A percentile compares a stretch with the other conserved stretches of the same genome.
Evolutionary conservation across 768 basidiomycete species (phyloP).

Genomic region (Phylloporus scabripes): DNA sequence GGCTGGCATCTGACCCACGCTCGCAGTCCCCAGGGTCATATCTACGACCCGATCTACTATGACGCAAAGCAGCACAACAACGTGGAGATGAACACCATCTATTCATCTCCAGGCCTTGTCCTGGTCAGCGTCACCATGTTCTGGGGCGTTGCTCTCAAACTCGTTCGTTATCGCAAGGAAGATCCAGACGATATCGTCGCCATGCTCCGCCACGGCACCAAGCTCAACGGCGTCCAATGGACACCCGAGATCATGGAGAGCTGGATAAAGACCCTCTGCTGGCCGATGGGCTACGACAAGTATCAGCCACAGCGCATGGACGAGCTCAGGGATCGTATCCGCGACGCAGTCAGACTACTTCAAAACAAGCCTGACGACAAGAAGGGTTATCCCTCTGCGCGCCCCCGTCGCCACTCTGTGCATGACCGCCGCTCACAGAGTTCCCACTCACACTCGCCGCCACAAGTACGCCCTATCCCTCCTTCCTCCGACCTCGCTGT

Average conservation of each 20-base stretch:
- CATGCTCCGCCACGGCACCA: constrained; percentile 54
- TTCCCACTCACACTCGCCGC: background rate
- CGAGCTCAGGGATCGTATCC: constrained; percentile 47
- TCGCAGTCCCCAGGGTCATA: constrained; percentile 19
- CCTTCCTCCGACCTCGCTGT: constrained; percentile 1
- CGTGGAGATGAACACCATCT: constrained; percentile 52
- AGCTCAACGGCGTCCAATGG: constrained; percentile 52
- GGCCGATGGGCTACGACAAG: constrained; percentile 55
- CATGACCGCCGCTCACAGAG: constrained; percentile 4
- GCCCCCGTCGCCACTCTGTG: constrained; percentile 12
- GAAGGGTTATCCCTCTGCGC: constrained; percentile 2
- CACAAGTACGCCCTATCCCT: background rate
- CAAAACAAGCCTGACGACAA: constrained; percentile 16
- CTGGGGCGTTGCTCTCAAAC: constrained; percentile 70
- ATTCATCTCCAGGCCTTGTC: constrained; percentile 47
- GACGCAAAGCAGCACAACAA: constrained; percentile 50
- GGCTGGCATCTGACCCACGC: constrained; percentile 5
- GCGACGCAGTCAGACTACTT: constrained; percentile 42
- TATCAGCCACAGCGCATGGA: constrained; percentile 42
- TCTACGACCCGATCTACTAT: constrained; percentile 57
- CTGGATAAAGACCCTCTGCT: constrained; percentile 56
- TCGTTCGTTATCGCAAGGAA: constrained; percentile 60
- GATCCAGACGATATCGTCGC: constrained; percentile 64
- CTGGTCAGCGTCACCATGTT: constrained; percentile 62
- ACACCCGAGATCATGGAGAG: constrained; percentile 45